phyloP scores from a whole-genome alignment of 208 protist genomes.

The Crithidia brevicula region DNA sequence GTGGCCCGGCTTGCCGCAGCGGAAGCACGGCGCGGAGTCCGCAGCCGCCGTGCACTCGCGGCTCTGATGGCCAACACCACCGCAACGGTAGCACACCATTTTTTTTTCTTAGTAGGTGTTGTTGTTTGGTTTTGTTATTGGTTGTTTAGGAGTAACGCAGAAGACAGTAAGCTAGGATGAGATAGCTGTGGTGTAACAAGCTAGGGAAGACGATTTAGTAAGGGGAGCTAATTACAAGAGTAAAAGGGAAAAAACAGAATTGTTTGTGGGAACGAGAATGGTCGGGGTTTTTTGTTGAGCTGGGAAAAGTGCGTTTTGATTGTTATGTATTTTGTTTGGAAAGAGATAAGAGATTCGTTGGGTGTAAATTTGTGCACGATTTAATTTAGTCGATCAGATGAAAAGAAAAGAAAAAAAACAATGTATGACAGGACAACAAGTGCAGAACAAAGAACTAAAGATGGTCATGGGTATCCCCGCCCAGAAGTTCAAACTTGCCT shows the following conservation, averaged over 20 bases:
- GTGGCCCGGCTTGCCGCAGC: conserved; percentile 82
- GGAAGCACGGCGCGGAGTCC: conserved; percentile 73
- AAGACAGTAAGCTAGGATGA: conserved; percentile 4
- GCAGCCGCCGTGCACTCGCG: conserved; percentile 66
- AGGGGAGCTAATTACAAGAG: background rate
- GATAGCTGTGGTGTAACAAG: background rate
- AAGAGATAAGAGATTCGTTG: too few species aligned
- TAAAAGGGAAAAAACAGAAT: background rate
- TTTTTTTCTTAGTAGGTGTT: conserved; percentile 11
- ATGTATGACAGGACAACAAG: background rate
- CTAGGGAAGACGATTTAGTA: background rate
- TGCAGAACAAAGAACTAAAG: background rate
- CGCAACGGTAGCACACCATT: conserved; percentile 91
- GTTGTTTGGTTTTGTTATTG: conserved; percentile 3
- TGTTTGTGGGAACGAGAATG: too few species aligned
- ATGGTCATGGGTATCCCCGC: background rate
- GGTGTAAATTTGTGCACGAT: too few species aligned
- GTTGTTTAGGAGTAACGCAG: conserved; percentile 12
- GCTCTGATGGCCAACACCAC: conserved; percentile 78
- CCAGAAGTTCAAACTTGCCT: too few species aligned
- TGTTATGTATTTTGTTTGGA: too few species aligned
- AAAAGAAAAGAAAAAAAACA: too few species aligned
- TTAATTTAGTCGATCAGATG: too few species aligned
- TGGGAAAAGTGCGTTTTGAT: too few species aligned
- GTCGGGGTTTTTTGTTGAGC: too few species aligned